Conservation (phyloP, 768 basidiomycete species). For the Gymnopilus dilepis region DNA sequence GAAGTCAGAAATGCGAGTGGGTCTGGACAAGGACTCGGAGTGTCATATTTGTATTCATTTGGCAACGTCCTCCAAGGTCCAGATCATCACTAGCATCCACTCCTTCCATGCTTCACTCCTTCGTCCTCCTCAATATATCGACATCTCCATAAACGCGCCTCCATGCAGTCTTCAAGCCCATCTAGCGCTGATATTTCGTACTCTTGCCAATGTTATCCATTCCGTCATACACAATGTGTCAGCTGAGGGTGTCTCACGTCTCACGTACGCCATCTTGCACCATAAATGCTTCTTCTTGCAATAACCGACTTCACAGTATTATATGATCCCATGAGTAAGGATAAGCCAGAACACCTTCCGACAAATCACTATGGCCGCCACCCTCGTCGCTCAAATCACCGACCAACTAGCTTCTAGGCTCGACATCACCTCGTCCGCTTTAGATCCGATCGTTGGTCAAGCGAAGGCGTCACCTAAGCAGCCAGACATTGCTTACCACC, state of each 20-base stretch:
- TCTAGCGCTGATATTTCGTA: too few species aligned
- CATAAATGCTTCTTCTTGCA: constrained; percentile 13
- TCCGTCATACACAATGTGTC: neutral
- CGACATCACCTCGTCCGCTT: neutral
- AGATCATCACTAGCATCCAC: too few species aligned
- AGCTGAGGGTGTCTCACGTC: constrained; percentile 3
- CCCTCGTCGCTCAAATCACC: constrained; percentile 17
- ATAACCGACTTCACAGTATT: neutral
- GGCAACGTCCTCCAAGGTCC: too few species aligned
- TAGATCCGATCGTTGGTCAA: neutral
- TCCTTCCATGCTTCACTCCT: too few species aligned
- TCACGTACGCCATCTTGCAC: constrained; percentile 20
- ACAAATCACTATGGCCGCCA: constrained; percentile 14
- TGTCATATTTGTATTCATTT: too few species aligned
- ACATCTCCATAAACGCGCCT: too few species aligned
- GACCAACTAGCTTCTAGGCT: constrained; percentile 15
- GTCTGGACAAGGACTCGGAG: too few species aligned
- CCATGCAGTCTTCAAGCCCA: too few species aligned
- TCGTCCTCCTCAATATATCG: too few species aligned
- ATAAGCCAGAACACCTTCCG: neutral
- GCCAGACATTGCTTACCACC: constrained; percentile 48
- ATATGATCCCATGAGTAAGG: too few species aligned
- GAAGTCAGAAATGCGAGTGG: too few species aligned
- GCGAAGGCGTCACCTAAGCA: constrained; percentile 25
- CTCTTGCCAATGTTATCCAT: too few species aligned